Evolutionary conservation across 1,284 basidiomycete species (phyloP).

Genomic region (Mycocalia duriaeana): DNA sequence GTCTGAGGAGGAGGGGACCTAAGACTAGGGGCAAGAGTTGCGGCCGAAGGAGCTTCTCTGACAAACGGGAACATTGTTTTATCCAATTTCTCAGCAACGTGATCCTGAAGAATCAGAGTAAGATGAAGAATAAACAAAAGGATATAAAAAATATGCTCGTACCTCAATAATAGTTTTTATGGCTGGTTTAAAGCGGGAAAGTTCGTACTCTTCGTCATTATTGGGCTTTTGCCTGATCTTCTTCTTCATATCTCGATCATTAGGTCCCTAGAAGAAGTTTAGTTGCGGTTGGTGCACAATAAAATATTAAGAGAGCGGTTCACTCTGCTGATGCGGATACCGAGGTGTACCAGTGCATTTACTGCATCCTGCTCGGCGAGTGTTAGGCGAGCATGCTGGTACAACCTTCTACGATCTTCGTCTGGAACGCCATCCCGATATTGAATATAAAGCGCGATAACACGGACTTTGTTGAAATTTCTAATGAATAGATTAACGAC

Average conservation of each 20-base stretch:
- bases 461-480: constrained; percentile 89
- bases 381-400: constrained; percentile 91
- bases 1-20: constrained; percentile 48
- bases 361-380: constrained; percentile 92
- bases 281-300: not conserved
- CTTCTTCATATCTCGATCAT: constrained; percentile 74
- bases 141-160: constrained; percentile 9
- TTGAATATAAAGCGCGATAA: constrained; percentile 95
- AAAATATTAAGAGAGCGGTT: constrained; percentile 19
- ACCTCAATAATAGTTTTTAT: constrained; percentile 85
- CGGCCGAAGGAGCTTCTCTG: constrained; percentile 73
- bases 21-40: constrained; percentile 39
- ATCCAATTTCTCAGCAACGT: constrained; percentile 78
- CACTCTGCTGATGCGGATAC: constrained; percentile 82
- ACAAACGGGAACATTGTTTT: constrained; percentile 84
- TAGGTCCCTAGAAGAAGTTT: constrained; percentile 43
- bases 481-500: constrained; percentile 34
- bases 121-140: not conserved
- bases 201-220: constrained; percentile 88
- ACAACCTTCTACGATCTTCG: constrained; percentile 90
- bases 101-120: constrained; percentile 55
- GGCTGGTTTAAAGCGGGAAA: constrained; percentile 90
- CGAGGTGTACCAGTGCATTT: constrained; percentile 83
- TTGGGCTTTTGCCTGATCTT: constrained; percentile 74
- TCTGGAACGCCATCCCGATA: constrained; percentile 96